Base-by-base conservation (phyloP, 305 asterid genomes). In the Solanum hybrid region DNA sequence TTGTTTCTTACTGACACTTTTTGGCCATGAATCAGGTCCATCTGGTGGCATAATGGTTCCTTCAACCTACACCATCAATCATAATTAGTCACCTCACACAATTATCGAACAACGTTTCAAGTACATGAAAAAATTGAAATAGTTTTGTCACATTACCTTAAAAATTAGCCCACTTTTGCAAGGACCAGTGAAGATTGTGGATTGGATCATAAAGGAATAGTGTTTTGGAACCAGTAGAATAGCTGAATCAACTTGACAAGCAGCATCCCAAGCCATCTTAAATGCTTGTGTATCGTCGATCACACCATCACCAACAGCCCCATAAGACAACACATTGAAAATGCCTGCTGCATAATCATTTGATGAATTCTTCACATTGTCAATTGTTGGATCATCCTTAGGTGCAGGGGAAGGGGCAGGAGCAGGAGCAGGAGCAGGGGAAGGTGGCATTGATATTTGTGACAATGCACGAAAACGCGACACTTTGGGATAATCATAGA, bases 261-360 rank as follows among this genome's bases (percentile, higher is more conserved):
- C 98, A 7, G 93, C 94, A 90, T 95, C 96, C 99, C 99, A 96
- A 8, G 98, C 98, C 94, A 78, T 92, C 80, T 94, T 94, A 87
- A 96, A 95, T 0, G 98, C 96, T 56, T 78, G 90, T 19, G 99
- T 93, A 91, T 96, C 99, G 27, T 96, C 98, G 1, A 92, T 69
- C 14, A 89, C 90, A 13, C 98, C 97, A 71, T 96, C 92, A 7
- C 99, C 99, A 5, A 92, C 92, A 0, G 95, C 99, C 36, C 36
- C 36, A 34, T 34, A 34, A 34, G 36, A 93, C 19, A 94, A 6
- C 69, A 96, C 98, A 45, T 90, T 91, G 90, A 94, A 94, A 66
- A 92, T 31, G 6, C 80, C 29, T 1, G 90, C 60, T 36, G 13
- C 81, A 14, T 91, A 22, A 11, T 38, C 51, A 1, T 89, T 73